Percentiles rank a stretch among this genome's conserved stretches.
These are phyloP conservation scores for Obba rivulosa DNA, from an alignment of 768 basidiomycete genomes.

Conservation along the genomic window DNA sequence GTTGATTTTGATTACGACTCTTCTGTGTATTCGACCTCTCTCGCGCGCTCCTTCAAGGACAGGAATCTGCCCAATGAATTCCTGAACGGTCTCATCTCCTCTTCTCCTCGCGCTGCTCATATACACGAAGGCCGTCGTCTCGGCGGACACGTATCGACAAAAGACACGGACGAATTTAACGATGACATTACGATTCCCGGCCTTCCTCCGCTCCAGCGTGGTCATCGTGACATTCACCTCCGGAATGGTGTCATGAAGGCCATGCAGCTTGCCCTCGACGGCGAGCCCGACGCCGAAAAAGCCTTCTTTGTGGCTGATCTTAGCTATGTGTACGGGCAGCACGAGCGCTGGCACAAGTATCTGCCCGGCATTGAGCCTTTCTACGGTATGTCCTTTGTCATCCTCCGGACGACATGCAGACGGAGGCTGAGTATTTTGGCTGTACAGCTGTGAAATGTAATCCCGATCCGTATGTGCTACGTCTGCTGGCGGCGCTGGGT, in stretches of 20 bases:
- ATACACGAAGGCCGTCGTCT: constrained; percentile 6
- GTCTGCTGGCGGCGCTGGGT: constrained; percentile 85
- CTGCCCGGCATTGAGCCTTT: constrained; percentile 89
- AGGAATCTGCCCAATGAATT: constrained; percentile 17
- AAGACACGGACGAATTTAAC: constrained; percentile 10
- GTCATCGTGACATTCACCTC: constrained; percentile 70
- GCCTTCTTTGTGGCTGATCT: constrained; percentile 98
- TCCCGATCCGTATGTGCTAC: constrained; percentile 91
- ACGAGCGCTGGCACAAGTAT: constrained; percentile 71
- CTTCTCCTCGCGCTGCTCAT: constrained; percentile 4
- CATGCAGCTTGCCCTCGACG: constrained; percentile 41
- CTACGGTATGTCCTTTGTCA: constrained; percentile 62
- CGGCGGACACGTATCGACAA: not conserved
- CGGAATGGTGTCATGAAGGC: constrained; percentile 73
- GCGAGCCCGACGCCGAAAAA: constrained; percentile 74
- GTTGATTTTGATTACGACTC: constrained; percentile 27
- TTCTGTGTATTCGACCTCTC: constrained; percentile 15
- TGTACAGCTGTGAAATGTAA: constrained; percentile 91
- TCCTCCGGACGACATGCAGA: not conserved
- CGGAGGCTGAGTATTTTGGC: constrained; percentile 15
- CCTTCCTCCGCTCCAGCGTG: constrained; percentile 62
- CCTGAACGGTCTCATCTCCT: constrained; percentile 15
- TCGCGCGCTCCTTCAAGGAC: constrained; percentile 18
- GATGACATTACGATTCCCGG: constrained; percentile 49
- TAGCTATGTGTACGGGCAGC: constrained; percentile 78